phyloP scores from a whole-genome alignment of 2,329 filamentous ascomycete genomes.

The Sporothrix mexicana region DNA sequence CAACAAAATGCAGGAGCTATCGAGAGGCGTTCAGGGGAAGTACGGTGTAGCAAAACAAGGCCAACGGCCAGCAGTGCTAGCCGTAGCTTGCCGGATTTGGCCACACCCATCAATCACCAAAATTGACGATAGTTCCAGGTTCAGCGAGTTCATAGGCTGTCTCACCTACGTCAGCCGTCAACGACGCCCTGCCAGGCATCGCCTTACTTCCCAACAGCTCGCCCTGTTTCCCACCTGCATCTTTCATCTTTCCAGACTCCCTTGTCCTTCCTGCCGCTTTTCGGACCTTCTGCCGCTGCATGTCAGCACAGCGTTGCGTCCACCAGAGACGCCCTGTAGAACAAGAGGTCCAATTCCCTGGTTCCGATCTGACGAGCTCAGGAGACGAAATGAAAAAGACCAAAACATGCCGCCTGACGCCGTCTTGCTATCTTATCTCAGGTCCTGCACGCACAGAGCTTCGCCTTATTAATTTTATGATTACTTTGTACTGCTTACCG shows the following conservation, averaged over 20 bases:
- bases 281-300: neutral
- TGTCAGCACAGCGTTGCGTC: conserved; percentile 6
- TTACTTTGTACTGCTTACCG: no score
- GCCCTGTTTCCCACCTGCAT: neutral
- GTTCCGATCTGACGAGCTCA: neutral
- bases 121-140: neutral
- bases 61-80: no score
- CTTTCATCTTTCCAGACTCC: neutral
- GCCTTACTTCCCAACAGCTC: neutral
- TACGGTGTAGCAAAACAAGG: neutral
- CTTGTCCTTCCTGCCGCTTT: neutral
- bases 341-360: neutral
- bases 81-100: conserved; percentile 1
- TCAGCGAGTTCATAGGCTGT: neutral
- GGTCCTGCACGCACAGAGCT: neutral
- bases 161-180: neutral
- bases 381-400: neutral
- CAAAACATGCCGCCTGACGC: neutral
- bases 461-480: neutral
- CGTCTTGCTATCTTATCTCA: no score
- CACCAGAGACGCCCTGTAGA: neutral
- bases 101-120: neutral
- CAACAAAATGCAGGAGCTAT: neutral
- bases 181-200: neutral
- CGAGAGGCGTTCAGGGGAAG: neutral